These are phyloP conservation scores for Lathyrus sativus DNA, from an alignment of 306 rosid genomes.

Conservation along the genomic window DNA sequence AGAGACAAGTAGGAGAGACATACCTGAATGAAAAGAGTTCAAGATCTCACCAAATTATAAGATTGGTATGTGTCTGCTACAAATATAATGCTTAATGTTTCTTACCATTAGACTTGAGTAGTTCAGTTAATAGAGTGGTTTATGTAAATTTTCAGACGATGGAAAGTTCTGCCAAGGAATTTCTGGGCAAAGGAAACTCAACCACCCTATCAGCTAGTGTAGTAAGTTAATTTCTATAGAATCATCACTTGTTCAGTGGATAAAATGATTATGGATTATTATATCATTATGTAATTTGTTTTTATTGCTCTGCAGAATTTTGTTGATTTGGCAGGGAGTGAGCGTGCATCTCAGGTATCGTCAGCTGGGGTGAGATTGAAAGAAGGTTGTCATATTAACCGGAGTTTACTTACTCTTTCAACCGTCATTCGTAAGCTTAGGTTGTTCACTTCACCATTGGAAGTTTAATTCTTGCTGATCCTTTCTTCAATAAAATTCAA, in stretches of 20 bases:
- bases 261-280: slow-evolving; percentile 1
- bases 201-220: slow-evolving; percentile 90
- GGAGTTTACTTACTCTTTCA: slow-evolving; percentile 92
- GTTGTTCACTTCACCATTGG: slow-evolving; percentile 55
- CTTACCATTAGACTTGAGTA: slow-evolving; percentile 6
- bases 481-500: slow-evolving; percentile 25
- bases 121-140: slow-evolving; percentile 1
- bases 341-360: slow-evolving; percentile 94
- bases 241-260: slow-evolving; percentile 21
- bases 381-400: slow-evolving; percentile 98
- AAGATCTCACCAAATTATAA: slow-evolving; percentile 96
- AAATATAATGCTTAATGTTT: slow-evolving; percentile 33
- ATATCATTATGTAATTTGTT: slow-evolving; percentile 23
- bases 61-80: slow-evolving; percentile 59
- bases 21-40: slow-evolving; percentile 90
- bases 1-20: slow-evolving; percentile 97
- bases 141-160: slow-evolving; percentile 66
- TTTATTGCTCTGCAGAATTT: slow-evolving; percentile 74
- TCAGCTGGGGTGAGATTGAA: slow-evolving; percentile 93
- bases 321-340: slow-evolving; percentile 97
- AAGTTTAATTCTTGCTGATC: slow-evolving; percentile 16
- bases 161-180: slow-evolving; percentile 97
- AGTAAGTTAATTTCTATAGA: slow-evolving; percentile 53
- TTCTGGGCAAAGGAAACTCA: slow-evolving; percentile 90
- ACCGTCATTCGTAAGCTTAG: slow-evolving; percentile 97